Base-by-base conservation (phyloP, 2,329 filamentous ascomycete species). In the Epichloe uncinata region DNA sequence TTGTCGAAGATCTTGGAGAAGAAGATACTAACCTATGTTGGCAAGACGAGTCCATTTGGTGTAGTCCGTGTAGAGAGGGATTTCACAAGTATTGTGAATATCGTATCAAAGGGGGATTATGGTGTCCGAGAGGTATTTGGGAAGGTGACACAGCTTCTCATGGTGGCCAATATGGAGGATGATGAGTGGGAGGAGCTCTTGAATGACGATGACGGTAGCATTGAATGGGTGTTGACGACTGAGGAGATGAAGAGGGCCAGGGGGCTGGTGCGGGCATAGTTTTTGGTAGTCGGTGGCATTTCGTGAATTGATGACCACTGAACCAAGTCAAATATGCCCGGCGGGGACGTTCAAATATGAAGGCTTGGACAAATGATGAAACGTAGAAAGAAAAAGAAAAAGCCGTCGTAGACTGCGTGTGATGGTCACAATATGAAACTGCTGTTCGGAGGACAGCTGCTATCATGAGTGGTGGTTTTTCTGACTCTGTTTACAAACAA, bases 161-260 rank as follows among this genome's bases (percentile, higher is more conserved):
- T 94, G 73, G 80, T 95, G 15, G 82, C 91, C 63, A 91, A 90
- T 58, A 94, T 96, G 88, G 90, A 96, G 63, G 87, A 93, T 35
- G 90, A 96, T 51, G 91, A 96, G 67, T 95, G 89, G 86, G 86
- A 91, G 45, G 88, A 93, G 65, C 66, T 90, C 38, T 61, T 66
- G 6, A 68, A 74, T 40, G 52, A 63, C 22, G 67, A 72, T 34
- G 77, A 81, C 12, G 82, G 78, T 46, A 84, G 78, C 11, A 80
- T 93, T 61, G 73, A 76, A 47, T 89, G 85, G 85, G 76, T 83
- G 43, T 59, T 90, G 54, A 83, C 75, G 52, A 74, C 75, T 41
- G 87, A 90, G 51, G 89, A 95, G 69, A 80, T 85, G 63, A 74
- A 73, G 56, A 78, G 79, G 60, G 86, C 86, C 9, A 78, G 88